Evolutionary conservation across 306 rosid genomes (phyloP).

Genomic region (Vigna nakashimae): DNA sequence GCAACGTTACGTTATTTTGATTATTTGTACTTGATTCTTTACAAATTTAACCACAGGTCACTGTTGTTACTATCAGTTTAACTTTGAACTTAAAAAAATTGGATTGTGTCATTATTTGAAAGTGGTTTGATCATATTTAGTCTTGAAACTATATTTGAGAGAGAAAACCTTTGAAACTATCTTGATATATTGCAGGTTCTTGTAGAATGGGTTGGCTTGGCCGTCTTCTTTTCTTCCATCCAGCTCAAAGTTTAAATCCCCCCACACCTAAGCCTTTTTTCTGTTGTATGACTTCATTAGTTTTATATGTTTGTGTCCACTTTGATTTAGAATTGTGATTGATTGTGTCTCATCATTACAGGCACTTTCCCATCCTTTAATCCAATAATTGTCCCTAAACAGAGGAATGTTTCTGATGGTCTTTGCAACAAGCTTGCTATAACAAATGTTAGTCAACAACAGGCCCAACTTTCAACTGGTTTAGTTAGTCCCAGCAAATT

Average conservation of each 20-base stretch:
- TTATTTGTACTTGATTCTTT: constrained; percentile 31
- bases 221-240: constrained; percentile 44
- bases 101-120: constrained; percentile 8
- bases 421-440: constrained; percentile 23
- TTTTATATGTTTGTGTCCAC: constrained; percentile 4
- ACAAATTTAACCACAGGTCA: neutral
- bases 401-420: constrained; percentile 3
- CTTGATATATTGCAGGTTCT: constrained; percentile 36
- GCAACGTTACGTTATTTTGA: constrained; percentile 10
- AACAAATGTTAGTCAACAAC: neutral
- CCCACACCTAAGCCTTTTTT: constrained; percentile 30
- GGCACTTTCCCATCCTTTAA: constrained; percentile 43
- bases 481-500: too few relatives aligned
- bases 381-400: constrained; percentile 27
- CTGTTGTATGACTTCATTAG: constrained; percentile 41
- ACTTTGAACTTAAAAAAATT: neutral
- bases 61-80: neutral
- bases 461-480: constrained; percentile 5
- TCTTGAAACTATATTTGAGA: neutral
- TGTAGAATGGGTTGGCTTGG: constrained; percentile 46
- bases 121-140: neutral
- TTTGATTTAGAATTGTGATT: neutral
- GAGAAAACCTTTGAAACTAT: neutral
- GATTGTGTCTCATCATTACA: constrained; percentile 15
- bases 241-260: constrained; percentile 36